Conservation (phyloP, 2,329 filamentous ascomycete genomes). For the Chalara sp. region DNA sequence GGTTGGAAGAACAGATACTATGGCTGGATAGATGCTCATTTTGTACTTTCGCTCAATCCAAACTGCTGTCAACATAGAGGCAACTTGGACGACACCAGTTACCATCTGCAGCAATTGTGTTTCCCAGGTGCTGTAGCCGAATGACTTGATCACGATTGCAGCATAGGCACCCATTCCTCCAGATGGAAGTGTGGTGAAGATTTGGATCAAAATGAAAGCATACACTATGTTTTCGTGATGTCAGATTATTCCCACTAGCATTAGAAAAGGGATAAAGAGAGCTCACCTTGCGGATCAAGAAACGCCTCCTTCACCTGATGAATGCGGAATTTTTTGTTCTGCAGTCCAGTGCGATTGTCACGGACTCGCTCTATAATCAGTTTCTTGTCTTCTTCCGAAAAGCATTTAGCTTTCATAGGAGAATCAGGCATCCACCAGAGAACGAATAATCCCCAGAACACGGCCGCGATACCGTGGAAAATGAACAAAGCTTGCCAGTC, state of each 20-base stretch:
- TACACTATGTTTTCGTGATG: slow-evolving; percentile 45
- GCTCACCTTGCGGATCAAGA: slow-evolving; percentile 49
- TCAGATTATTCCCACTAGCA: slow-evolving; percentile 48
- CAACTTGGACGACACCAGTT: slow-evolving; percentile 63
- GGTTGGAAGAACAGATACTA: slow-evolving; percentile 58
- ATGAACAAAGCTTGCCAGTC: slow-evolving; percentile 55
- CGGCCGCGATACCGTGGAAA: slow-evolving; percentile 36
- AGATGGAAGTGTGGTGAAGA: slow-evolving; percentile 69
- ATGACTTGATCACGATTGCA: slow-evolving; percentile 66
- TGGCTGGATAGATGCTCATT: slow-evolving; percentile 67
- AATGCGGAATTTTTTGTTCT: slow-evolving; percentile 42
- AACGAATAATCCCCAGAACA: slow-evolving; percentile 34
- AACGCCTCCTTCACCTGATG: slow-evolving; percentile 45
- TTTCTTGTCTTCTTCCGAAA: slow-evolving; percentile 35
- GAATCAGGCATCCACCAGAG: slow-evolving; percentile 42
- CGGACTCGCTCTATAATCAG: slow-evolving; percentile 46
- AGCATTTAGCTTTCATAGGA: slow-evolving; percentile 39
- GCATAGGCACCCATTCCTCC: slow-evolving; percentile 69
- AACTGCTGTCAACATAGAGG: slow-evolving; percentile 60
- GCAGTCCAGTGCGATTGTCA: slow-evolving; percentile 50
- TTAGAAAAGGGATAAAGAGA: slow-evolving; percentile 14
- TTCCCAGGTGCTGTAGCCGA: slow-evolving; percentile 58
- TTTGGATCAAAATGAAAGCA: slow-evolving; percentile 56
- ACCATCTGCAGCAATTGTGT: slow-evolving; percentile 73
- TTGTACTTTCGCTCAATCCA: slow-evolving; percentile 44